Percentiles rank a stretch among this genome's conserved stretches.
Evolutionary conservation across 108 stramenopile species (phyloP).

Genomic region (Hondaea fermentalgiana): DNA sequence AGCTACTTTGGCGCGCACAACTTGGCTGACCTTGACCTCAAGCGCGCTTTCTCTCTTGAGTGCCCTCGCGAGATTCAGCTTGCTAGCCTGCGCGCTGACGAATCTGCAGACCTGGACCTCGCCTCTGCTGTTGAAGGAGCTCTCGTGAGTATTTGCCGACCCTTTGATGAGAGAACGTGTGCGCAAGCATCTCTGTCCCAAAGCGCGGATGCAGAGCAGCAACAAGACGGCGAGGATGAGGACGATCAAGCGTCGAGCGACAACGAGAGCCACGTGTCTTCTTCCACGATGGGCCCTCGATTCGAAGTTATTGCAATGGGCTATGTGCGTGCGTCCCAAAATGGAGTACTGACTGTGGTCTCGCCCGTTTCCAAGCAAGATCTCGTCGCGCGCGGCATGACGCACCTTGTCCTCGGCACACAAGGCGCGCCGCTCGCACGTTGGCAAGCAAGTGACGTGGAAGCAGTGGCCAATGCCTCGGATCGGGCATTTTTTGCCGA

Average conservation of each 20-base stretch:
- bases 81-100: neutral
- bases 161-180: neutral
- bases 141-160: neutral
- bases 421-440: neutral
- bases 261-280: neutral
- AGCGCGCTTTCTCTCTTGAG: neutral
- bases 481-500: neutral
- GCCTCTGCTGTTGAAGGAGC: neutral
- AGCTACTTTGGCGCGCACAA: neutral
- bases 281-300: too few relatives aligned
- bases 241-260: neutral
- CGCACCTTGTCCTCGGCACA: neutral
- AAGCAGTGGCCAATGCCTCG: neutral
- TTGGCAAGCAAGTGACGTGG: neutral
- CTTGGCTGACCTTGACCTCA: neutral
- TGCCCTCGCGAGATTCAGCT: neutral
- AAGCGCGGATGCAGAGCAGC: too few relatives aligned
- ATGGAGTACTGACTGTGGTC: neutral
- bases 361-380: neutral
- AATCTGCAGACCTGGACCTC: neutral
- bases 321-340: neutral
- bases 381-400: neutral
- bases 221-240: neutral
- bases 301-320: neutral
- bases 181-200: too few relatives aligned